Percentiles rank a stretch among this genome's conserved stretches.
Evolutionary conservation across 768 basidiomycete genomes (phyloP).

Genomic region (Kwoniella sp.): DNA sequence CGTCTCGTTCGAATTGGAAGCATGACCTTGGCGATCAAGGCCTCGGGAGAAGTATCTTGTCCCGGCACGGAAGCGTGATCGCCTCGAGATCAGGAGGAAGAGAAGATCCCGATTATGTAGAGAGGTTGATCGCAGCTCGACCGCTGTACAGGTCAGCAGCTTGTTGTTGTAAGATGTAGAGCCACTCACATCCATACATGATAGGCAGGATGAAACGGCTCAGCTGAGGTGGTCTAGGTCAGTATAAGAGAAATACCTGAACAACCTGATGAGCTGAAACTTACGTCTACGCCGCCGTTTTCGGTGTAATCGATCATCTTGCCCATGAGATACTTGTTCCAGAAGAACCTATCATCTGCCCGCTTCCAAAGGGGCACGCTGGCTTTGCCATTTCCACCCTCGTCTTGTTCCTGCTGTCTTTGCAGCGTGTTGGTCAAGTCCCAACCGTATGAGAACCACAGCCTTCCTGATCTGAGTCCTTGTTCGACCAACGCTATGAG

Average conservation of each 20-base stretch:
- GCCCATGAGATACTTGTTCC: slow-evolving; percentile 77
- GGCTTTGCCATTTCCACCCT: slow-evolving; percentile 50
- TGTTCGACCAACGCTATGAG: slow-evolving; percentile 78
- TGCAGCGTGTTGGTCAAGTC: slow-evolving; percentile 85
- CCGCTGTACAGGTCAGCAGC: slow-evolving; percentile 58
- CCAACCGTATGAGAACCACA: slow-evolving; percentile 86
- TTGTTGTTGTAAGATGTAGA: neutral
- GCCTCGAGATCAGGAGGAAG: slow-evolving; percentile 83
- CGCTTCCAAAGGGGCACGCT: slow-evolving; percentile 51
- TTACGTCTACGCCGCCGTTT: slow-evolving; percentile 63
- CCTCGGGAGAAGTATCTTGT: slow-evolving; percentile 96
- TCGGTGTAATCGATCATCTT: slow-evolving; percentile 60
- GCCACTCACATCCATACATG: slow-evolving; percentile 82
- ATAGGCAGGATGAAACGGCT: slow-evolving; percentile 85
- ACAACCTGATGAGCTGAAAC: slow-evolving; percentile 38
- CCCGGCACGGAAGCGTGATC: slow-evolving; percentile 88
- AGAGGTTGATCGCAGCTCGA: slow-evolving; percentile 71
- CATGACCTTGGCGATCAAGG: slow-evolving; percentile 79
- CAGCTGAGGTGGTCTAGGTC: slow-evolving; percentile 56
- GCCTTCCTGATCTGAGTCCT: slow-evolving; percentile 72
- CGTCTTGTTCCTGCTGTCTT: slow-evolving; percentile 64
- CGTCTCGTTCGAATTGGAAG: slow-evolving; percentile 97
- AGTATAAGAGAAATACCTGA: neutral
- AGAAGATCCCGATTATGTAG: slow-evolving; percentile 75
- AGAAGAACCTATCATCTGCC: slow-evolving; percentile 96